These are phyloP conservation scores for Ophryocystis elektroscirrha DNA, from an alignment of 169 alveolate genomes.

Conservation along the genomic window DNA sequence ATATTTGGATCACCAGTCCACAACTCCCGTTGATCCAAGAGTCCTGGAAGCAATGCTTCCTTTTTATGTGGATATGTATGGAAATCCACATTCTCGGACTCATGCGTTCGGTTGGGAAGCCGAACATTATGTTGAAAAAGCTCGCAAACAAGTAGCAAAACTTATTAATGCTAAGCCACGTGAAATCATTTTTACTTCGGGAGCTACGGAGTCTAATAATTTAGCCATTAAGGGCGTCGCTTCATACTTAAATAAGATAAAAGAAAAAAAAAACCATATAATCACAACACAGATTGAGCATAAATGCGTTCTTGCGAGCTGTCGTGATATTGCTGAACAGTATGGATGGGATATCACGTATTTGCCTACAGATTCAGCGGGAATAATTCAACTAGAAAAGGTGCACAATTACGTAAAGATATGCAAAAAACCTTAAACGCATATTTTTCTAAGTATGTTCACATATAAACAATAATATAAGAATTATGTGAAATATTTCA, in stretches of 20 bases:
- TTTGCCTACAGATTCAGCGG: constrained; percentile 7
- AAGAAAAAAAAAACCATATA: constrained; percentile 62
- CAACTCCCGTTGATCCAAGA: constrained; percentile 91
- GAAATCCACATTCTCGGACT: constrained; percentile 87
- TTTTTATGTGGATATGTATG: constrained; percentile 51
- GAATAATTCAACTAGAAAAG: neutral
- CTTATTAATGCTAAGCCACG: constrained; percentile 58
- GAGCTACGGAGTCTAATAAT: constrained; percentile 95
- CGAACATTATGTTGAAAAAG: constrained; percentile 70
- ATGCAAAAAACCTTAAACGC: too few relatives aligned
- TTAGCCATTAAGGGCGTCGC: constrained; percentile 76
- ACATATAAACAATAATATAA: too few relatives aligned
- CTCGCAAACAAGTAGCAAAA: constrained; percentile 49
- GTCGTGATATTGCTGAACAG: constrained; percentile 53
- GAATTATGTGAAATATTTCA: too few relatives aligned
- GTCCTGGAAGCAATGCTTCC: constrained; percentile 93
- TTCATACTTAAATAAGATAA: constrained; percentile 21
- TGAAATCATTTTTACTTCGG: constrained; percentile 88
- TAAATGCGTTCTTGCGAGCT: constrained; percentile 77
- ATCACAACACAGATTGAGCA: constrained; percentile 92
- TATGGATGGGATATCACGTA: constrained; percentile 13
- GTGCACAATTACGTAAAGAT: too few relatives aligned
- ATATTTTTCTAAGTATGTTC: too few relatives aligned
- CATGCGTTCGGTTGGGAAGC: constrained; percentile 92
- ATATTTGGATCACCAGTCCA: constrained; percentile 83